Evolutionary conservation across 2,329 filamentous ascomycete species (phyloP), one percentile per base, ranked within the genome.

Genomic region (Botrytis porri): DNA sequence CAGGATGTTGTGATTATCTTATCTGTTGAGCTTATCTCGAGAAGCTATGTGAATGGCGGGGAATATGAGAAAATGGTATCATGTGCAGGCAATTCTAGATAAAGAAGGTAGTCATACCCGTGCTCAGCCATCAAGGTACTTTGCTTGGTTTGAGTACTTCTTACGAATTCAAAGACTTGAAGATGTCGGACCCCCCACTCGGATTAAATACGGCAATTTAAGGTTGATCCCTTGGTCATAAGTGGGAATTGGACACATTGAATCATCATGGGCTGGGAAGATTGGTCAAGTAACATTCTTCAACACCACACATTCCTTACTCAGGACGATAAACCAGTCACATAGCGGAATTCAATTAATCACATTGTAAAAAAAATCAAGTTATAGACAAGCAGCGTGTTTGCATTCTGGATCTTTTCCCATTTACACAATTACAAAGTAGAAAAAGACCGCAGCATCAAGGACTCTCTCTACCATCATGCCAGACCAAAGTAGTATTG

Each of bases 351-450:
- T 72, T 35, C 22, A 43, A 37, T 14, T 3, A 45, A 41, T 22
- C 7, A 20, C 51, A 25, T 5, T 1, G 25, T 54, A 16, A 16
- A 35, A 8, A 51, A 22, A 3, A 20, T 6, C 65, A 66, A 69
- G 48, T 45, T 39, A 60, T 66, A 66, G 62, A 67, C 70, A 72
- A 72, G 62, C 62, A 67, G 62, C 43, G 65, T 62, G 43, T 51
- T 71, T 65, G 71, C 51, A 67, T 72, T 72, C 70, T 67, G 70
- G 70, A 64, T 72, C 70, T 72, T 43, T 66, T 75, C 72, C 74
- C 74, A 75, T 73, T 70, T 71, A 73, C 67, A 67, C 62, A 72
- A 72, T 59, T 71, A 74, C 71, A 70, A 69, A 70, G 59, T 48
- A 69, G 57, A 59, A 65, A 70, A 63, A 60, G 72, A 71, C 67